phyloP scores from a whole-genome alignment of 2,329 filamentous ascomycete genomes.

The Paecilomyces variotii region DNA sequence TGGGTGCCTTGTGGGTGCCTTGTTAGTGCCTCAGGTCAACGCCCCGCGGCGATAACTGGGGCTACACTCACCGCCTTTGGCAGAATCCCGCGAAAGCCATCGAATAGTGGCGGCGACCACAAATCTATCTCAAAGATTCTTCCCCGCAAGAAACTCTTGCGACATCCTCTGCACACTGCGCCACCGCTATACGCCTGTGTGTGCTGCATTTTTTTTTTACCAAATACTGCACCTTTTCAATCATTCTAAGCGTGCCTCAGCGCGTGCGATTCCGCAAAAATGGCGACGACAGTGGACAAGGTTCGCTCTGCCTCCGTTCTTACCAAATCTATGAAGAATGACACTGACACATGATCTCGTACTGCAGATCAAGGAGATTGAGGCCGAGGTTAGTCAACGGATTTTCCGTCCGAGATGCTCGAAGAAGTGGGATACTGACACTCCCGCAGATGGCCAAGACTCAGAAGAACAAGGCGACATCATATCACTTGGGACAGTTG shows the following conservation, averaged over 20 bases:
- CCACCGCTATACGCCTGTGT: background rate
- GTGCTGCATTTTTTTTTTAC: background rate
- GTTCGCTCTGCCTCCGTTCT: slow-evolving; percentile 35
- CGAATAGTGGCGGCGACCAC: background rate
- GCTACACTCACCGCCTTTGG: background rate
- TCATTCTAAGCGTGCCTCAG: background rate
- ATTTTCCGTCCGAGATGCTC: slow-evolving; percentile 1
- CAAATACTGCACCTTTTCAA: slow-evolving; percentile 1
- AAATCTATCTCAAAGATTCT: slow-evolving; percentile 15
- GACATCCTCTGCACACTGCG: background rate
- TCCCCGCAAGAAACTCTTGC: slow-evolving; percentile 3
- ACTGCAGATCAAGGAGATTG: slow-evolving; percentile 84
- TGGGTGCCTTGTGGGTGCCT: background rate
- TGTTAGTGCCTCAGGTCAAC: background rate
- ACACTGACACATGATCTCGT: slow-evolving; percentile 27
- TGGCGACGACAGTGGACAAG: slow-evolving; percentile 98
- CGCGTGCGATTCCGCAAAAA: slow-evolving; percentile 28
- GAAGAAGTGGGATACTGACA: slow-evolving; percentile 8
- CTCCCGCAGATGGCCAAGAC: slow-evolving; percentile 74
- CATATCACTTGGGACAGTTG: slow-evolving; percentile 82
- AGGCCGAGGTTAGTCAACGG: slow-evolving; percentile 67
- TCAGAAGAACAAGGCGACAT: slow-evolving; percentile 95
- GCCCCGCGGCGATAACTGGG: background rate
- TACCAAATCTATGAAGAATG: slow-evolving; percentile 4
- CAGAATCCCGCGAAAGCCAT: background rate